Conservation (phyloP, 768 basidiomycete genomes). For the Leccinum boreale region DNA sequence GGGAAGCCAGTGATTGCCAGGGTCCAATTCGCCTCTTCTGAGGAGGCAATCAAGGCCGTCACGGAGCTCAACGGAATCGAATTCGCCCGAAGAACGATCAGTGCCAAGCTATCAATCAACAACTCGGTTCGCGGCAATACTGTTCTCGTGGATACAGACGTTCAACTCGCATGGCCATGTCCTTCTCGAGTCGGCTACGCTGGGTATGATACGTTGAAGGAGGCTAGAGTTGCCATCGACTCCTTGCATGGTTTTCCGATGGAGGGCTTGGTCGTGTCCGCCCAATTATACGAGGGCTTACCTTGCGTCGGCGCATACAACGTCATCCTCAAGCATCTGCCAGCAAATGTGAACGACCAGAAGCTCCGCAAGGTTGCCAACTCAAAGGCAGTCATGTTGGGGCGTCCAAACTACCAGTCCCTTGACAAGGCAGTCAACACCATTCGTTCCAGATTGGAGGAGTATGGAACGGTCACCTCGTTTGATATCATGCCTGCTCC, state of each 20-base stretch:
- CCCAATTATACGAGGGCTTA: slow-evolving; percentile 50
- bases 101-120: slow-evolving; percentile 44
- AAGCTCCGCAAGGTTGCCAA: slow-evolving; percentile 45
- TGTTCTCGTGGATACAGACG: slow-evolving; percentile 48
- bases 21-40: slow-evolving; percentile 46
- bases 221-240: slow-evolving; percentile 51
- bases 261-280: slow-evolving; percentile 42
- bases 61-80: slow-evolving; percentile 45
- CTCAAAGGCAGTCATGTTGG: slow-evolving; percentile 50
- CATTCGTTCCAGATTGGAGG: slow-evolving; percentile 37
- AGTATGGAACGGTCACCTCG: slow-evolving; percentile 35
- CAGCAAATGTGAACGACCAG: slow-evolving; percentile 39
- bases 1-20: slow-evolving; percentile 31
- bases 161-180: slow-evolving; percentile 58
- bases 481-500: slow-evolving; percentile 52
- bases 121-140: slow-evolving; percentile 35
- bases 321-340: slow-evolving; percentile 57
- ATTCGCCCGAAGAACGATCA: slow-evolving; percentile 38
- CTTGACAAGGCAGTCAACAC: slow-evolving; percentile 34
- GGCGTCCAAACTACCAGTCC: slow-evolving; percentile 44
- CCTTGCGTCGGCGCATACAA: slow-evolving; percentile 59
- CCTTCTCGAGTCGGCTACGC: slow-evolving; percentile 57
- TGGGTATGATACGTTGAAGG: slow-evolving; percentile 51
- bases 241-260: slow-evolving; percentile 36
- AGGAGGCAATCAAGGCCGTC: slow-evolving; percentile 53